A percentile compares a stretch with the other conserved stretches of the same genome.
Conservation (phyloP, 192 early-diverging fungal species). For the Jimgerdemannia flammicorona region DNA sequence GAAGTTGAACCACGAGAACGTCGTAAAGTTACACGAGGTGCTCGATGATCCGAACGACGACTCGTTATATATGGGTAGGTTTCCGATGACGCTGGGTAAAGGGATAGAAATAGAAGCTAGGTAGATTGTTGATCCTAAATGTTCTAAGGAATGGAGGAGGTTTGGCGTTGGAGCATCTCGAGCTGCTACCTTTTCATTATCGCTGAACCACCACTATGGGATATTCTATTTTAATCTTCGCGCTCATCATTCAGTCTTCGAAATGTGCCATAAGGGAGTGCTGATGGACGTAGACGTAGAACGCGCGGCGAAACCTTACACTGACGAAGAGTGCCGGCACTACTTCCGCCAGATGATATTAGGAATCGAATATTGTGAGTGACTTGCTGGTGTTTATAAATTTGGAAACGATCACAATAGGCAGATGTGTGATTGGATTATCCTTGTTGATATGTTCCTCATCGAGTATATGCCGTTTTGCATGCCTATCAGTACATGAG, state of each 20-base stretch:
- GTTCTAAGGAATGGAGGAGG: no score
- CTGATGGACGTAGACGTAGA: slow-evolving; percentile 70
- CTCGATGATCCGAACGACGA: slow-evolving; percentile 88
- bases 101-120: no score
- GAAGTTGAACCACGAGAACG: slow-evolving; percentile 85
- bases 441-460: not conserved
- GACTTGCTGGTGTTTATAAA: not conserved
- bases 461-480: not conserved
- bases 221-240: no score
- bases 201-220: no score
- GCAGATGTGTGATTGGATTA: no score
- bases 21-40: slow-evolving; percentile 89
- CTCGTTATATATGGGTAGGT: slow-evolving; percentile 64
- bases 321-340: slow-evolving; percentile 53
- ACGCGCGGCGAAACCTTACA: slow-evolving; percentile 43
- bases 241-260: slow-evolving; percentile 64
- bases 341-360: slow-evolving; percentile 87
- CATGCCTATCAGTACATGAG: slow-evolving; percentile 68
- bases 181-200: no score
- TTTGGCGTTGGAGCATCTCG: no score
- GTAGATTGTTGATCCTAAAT: no score
- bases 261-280: slow-evolving; percentile 80
- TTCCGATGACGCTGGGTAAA: not conserved
- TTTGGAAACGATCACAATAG: no score
- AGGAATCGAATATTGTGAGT: slow-evolving; percentile 92